Percentiles rank a stretch among this genome's conserved stretches.
These are phyloP conservation scores for Aspergillus unguis DNA, from an alignment of 2,329 filamentous ascomycete species.

Conservation along the genomic window DNA sequence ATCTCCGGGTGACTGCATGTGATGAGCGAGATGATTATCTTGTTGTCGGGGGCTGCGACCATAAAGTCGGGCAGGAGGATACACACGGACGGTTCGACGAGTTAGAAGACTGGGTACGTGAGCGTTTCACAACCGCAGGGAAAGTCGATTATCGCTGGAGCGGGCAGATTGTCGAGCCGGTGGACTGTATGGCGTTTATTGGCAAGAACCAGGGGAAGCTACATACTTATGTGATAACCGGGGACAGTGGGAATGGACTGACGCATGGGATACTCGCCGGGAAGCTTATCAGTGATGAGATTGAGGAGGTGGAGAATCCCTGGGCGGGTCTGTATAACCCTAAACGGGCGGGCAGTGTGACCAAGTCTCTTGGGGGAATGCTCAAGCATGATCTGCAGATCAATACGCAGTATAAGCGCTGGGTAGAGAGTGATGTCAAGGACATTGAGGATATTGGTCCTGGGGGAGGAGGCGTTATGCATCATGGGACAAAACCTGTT, in stretches of 20 bases:
- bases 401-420: conserved; percentile 56
- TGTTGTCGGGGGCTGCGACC: conserved; percentile 56
- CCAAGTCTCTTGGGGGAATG: conserved; percentile 47
- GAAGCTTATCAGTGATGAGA: conserved; percentile 53
- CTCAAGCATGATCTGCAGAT: conserved; percentile 53
- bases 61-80: conserved; percentile 56
- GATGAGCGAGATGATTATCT: conserved; percentile 55
- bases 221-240: conserved; percentile 54
- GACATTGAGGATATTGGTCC: conserved; percentile 51
- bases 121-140: conserved; percentile 51
- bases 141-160: conserved; percentile 56
- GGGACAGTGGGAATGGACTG: conserved; percentile 57
- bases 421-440: conserved; percentile 52
- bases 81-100: conserved; percentile 48
- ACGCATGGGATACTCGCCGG: conserved; percentile 56
- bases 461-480: conserved; percentile 53
- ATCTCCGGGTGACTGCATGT: conserved; percentile 52
- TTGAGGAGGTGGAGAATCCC: conserved; percentile 48
- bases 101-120: conserved; percentile 29
- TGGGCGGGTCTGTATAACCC: conserved; percentile 54
- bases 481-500: conserved; percentile 48
- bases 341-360: conserved; percentile 44
- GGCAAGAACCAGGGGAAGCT: conserved; percentile 54
- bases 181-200: conserved; percentile 56
- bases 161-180: conserved; percentile 56